These are phyloP conservation scores for Sindora glabra DNA, from an alignment of 306 rosid genomes.

Conservation along the genomic window DNA sequence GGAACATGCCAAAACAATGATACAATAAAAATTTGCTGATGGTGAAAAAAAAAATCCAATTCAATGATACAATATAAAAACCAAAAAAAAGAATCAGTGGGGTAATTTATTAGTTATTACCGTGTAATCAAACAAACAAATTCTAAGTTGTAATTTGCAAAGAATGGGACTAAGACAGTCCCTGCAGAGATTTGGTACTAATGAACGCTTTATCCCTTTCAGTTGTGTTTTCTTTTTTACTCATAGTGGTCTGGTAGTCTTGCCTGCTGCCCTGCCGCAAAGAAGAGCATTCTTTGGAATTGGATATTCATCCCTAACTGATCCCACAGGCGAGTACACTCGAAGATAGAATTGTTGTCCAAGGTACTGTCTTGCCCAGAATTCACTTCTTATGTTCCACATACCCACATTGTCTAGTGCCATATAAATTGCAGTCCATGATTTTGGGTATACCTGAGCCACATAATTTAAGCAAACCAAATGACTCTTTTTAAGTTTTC, in stretches of 20 bases:
- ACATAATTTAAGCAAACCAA: background rate
- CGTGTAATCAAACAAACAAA: background rate
- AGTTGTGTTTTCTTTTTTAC: background rate
- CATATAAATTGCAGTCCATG: slow-evolving; percentile 90
- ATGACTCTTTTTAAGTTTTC: background rate
- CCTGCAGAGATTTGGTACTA: background rate
- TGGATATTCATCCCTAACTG: slow-evolving; percentile 68
- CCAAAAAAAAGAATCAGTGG: slow-evolving; percentile 13
- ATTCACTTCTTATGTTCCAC: slow-evolving; percentile 88
- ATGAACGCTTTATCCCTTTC: background rate
- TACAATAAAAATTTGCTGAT: too few species aligned
- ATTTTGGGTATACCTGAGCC: slow-evolving; percentile 75
- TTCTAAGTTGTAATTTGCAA: slow-evolving; percentile 7
- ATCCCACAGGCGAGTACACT: slow-evolving; percentile 64
- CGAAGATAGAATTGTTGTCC: slow-evolving; percentile 89
- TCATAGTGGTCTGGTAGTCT: slow-evolving; percentile 22
- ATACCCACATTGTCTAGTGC: slow-evolving; percentile 85
- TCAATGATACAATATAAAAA: too few species aligned
- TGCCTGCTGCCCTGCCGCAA: slow-evolving; percentile 73
- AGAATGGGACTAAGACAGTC: slow-evolving; percentile 26
- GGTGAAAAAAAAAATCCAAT: too few species aligned
- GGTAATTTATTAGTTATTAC: background rate
- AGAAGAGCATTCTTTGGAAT: slow-evolving; percentile 88
- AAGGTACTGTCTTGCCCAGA: slow-evolving; percentile 84
- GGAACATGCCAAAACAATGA: too few species aligned